Evolutionary conservation across 257 asterid genomes (phyloP), one percentile per base, ranked within the genome.

Genomic region (Salvia hispanica): DNA sequence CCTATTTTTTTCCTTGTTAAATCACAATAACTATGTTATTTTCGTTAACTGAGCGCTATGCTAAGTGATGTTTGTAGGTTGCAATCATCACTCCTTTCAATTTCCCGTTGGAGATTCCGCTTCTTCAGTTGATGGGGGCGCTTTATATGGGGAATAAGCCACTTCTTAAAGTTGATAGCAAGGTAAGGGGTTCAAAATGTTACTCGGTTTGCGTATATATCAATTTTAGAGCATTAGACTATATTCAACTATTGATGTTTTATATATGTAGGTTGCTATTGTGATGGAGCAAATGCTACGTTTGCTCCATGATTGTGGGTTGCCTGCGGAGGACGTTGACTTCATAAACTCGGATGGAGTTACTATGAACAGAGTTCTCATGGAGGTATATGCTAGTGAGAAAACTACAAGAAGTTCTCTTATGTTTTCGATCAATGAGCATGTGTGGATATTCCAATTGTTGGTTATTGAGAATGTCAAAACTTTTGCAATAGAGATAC

Each of bases 111-210:
- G 99, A 94, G 85, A 94, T 94, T 80, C 99, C 99, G 4, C 66
- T 91, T 76, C 98, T 94, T 67, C 99, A 94, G 82, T 61, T 94
- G 82, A 94, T 94, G 99, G 97, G 97, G 58, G 97, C 99, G 0
- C 92, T 94, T 34, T 94, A 94, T 58, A 91, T 94, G 99, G 99
- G 99, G 69, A 94, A 94, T 82, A 94, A 94, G 78, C 97, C 97
- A 3, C 82, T 94, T 64, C 96, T 88, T 47, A 94, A 94, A 79
- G 96, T 88, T 46, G 99, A 91, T 71, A 94, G 99, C 86, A 94
- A 94, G 92, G 99, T 87, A 71, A 62, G 75, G 18, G 45, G 2
- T 18, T 18, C 67, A 62, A 64, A 12, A n/a, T 13, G 42, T 37
- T 10, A 45, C 54, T 74, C 2, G 14, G 31, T 44, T 36, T 57